Evolutionary conservation across 129 eudicot species (phyloP).

Genomic region (Escallonia herrerae): DNA sequence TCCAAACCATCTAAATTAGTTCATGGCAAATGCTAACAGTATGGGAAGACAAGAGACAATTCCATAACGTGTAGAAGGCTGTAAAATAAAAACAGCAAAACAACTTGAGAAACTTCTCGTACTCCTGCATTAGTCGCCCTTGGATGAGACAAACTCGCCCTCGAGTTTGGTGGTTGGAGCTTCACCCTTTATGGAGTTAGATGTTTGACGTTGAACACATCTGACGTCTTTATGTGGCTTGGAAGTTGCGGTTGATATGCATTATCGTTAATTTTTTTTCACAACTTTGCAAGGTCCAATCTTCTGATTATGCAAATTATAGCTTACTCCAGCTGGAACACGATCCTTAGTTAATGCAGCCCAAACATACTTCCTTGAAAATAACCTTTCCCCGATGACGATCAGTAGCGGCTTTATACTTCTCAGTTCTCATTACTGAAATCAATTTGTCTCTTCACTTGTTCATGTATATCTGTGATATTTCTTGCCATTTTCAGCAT

Average conservation of each 20-base stretch:
- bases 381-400: not conserved
- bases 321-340: not conserved
- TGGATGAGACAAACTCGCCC: not conserved
- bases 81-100: too few relatives aligned
- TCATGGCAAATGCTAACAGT: too few relatives aligned
- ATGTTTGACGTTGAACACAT: constrained; percentile 2
- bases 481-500: not conserved
- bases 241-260: constrained; percentile 5
- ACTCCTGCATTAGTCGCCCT: not conserved
- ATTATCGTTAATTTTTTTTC: not conserved
- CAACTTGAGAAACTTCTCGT: too few relatives aligned
- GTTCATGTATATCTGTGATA: constrained; percentile 5
- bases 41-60: too few relatives aligned
- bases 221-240: not conserved
- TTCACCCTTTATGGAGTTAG: not conserved
- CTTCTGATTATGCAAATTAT: constrained; percentile 2
- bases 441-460: not conserved
- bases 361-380: not conserved
- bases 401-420: not conserved
- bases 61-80: too few relatives aligned
- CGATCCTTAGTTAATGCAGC: not conserved
- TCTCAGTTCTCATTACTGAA: not conserved
- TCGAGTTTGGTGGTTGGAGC: not conserved
- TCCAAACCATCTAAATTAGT: too few relatives aligned
- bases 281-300: not conserved